These are phyloP conservation scores for Fusarium anguioides DNA, from an alignment of 2,329 filamentous ascomycete genomes.

Conservation along the genomic window DNA sequence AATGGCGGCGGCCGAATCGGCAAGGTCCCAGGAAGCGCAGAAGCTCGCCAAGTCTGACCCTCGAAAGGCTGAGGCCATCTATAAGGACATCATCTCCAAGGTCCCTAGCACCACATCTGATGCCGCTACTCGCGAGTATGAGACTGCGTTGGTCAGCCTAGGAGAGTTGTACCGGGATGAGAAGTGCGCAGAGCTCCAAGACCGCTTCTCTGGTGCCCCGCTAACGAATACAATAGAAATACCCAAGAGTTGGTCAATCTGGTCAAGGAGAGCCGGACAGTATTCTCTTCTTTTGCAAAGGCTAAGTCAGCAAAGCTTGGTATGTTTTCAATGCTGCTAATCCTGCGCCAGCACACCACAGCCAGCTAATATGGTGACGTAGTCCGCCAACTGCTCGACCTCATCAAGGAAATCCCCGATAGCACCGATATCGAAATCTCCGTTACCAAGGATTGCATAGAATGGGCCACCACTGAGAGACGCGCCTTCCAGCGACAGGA, in stretches of 20 bases:
- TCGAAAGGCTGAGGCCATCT: slow-evolving; percentile 84
- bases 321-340: slow-evolving; percentile 58
- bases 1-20: slow-evolving; percentile 70
- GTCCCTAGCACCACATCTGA: slow-evolving; percentile 86
- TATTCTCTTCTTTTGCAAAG: slow-evolving; percentile 96
- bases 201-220: slow-evolving; percentile 8
- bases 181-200: slow-evolving; percentile 66
- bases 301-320: slow-evolving; percentile 98
- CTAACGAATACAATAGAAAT: slow-evolving; percentile 64
- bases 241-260: slow-evolving; percentile 87
- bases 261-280: slow-evolving; percentile 88
- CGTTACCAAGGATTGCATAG: slow-evolving; percentile 99
- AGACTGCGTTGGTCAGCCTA: slow-evolving; percentile 85
- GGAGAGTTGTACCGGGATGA: slow-evolving; percentile 94
- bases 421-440: slow-evolving; percentile 93
- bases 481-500: slow-evolving; percentile 97
- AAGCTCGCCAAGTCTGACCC: slow-evolving; percentile 83
- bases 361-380: slow-evolving; percentile 32
- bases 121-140: slow-evolving; percentile 89
- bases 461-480: slow-evolving; percentile 96
- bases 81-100: slow-evolving; percentile 89
- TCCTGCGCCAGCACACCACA: slow-evolving; percentile 6
- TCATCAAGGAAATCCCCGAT: slow-evolving; percentile 93
- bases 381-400: slow-evolving; percentile 97
- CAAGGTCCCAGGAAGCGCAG: slow-evolving; percentile 87